A percentile compares a stretch with the other conserved stretches of the same genome.
These are phyloP conservation scores for Coriaria nepalensis DNA, from an alignment of 306 rosid genomes.

Conservation along the genomic window DNA sequence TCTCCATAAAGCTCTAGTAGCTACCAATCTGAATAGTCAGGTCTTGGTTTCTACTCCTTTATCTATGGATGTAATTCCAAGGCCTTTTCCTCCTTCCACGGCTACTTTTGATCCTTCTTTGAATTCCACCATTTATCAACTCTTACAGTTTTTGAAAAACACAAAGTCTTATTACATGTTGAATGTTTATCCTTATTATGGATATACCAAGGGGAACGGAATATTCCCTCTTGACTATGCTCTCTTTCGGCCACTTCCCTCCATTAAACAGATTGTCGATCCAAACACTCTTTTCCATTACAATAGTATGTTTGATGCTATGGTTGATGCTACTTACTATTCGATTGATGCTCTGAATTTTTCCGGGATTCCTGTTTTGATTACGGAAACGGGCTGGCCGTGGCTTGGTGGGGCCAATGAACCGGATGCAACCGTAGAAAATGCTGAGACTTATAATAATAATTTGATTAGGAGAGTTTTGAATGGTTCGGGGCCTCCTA, in stretches of 20 bases:
- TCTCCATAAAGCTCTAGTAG: conserved; percentile 59
- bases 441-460: conserved; percentile 52
- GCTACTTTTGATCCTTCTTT: conserved; percentile 61
- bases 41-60: conserved; percentile 78
- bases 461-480: conserved; percentile 61
- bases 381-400: conserved; percentile 91
- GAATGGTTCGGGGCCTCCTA: conserved; percentile 90
- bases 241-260: conserved; percentile 58
- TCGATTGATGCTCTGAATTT: conserved; percentile 59
- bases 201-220: conserved; percentile 55
- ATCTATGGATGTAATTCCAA: conserved; percentile 68
- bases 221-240: conserved; percentile 85
- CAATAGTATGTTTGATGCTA: conserved; percentile 84
- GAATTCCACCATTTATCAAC: conserved; percentile 50
- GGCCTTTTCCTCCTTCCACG: conserved; percentile 76
- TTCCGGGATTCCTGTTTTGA: conserved; percentile 53
- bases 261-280: conserved; percentile 89
- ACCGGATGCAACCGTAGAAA: conserved; percentile 58
- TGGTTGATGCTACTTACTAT: conserved; percentile 85
- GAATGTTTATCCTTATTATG: conserved; percentile 52
- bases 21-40: conserved; percentile 56
- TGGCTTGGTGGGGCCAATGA: conserved; percentile 61
- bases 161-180: conserved; percentile 60
- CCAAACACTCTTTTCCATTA: conserved; percentile 78
- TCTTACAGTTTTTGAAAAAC: conserved; percentile 56